These are phyloP conservation scores for Cryptosporidium xiaoi DNA, from an alignment of 169 alveolate genomes.

Conservation along the genomic window DNA sequence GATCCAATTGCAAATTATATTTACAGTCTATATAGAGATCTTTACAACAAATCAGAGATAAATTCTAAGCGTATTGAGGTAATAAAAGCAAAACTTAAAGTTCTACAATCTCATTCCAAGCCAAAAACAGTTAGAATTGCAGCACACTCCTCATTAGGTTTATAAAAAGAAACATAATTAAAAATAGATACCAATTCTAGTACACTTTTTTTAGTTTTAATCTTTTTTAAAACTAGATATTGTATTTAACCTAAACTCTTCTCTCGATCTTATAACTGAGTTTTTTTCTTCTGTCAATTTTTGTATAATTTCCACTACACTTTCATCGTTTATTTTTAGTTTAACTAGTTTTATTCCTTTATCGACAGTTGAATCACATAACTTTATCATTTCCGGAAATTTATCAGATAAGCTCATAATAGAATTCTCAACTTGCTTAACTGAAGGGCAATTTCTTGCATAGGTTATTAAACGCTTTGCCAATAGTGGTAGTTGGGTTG, in stretches of 20 bases:
- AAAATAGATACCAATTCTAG: background rate
- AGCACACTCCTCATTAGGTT: constrained; percentile 55
- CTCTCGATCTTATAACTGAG: constrained; percentile 28
- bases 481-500: constrained; percentile 50
- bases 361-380: constrained; percentile 47
- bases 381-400: constrained; percentile 54
- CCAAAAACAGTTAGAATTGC: constrained; percentile 64
- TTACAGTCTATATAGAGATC: constrained; percentile 50
- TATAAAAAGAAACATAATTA: background rate
- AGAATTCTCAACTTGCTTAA: constrained; percentile 24
- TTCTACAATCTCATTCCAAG: constrained; percentile 59
- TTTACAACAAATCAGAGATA: constrained; percentile 60
- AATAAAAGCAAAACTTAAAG: constrained; percentile 65
- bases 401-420: constrained; percentile 17
- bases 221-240: constrained; percentile 3
- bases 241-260: constrained; percentile 54
- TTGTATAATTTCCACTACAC: constrained; percentile 2
- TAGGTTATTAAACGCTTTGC: constrained; percentile 35
- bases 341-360: constrained; percentile 49
- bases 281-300: constrained; percentile 41
- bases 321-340: constrained; percentile 18
- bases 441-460: constrained; percentile 56
- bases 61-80: constrained; percentile 68
- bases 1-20: constrained; percentile 69
- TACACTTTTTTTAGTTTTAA: background rate